These are phyloP conservation scores for Arthrocladium fulminans DNA, from an alignment of 2,329 filamentous ascomycete species.

Conservation along the genomic window DNA sequence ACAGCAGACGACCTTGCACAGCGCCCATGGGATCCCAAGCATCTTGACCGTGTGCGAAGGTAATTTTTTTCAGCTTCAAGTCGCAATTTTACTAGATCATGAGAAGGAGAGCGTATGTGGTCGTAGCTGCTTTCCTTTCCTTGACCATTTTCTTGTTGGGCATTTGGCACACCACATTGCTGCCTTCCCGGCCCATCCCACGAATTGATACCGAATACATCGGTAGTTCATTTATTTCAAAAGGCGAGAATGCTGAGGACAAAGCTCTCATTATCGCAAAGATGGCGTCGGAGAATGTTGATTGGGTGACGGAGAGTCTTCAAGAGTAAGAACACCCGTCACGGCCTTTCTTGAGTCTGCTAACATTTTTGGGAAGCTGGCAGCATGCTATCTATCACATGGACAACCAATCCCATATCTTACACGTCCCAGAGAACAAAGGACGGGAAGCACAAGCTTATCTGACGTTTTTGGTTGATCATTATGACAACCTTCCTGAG, in stretches of 20 bases:
- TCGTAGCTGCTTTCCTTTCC: background rate
- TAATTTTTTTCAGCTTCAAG: too few species aligned
- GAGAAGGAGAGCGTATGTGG: background rate
- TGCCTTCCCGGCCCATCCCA: background rate
- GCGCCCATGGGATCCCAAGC: too few species aligned
- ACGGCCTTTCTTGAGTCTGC: background rate
- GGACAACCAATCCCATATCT: constrained; percentile 16
- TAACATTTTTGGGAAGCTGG: constrained; percentile 8
- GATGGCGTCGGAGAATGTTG: constrained; percentile 1
- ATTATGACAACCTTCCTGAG: constrained; percentile 52
- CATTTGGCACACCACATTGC: background rate
- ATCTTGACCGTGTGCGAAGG: too few species aligned
- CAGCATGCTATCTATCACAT: constrained; percentile 25
- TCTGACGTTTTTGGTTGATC: constrained; percentile 52
- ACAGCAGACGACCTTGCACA: too few species aligned
- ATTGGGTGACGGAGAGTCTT: constrained; percentile 1
- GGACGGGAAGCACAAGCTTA: constrained; percentile 57
- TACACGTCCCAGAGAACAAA: constrained; percentile 47
- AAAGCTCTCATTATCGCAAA: constrained; percentile 8
- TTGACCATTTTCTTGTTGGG: background rate
- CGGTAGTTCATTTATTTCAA: background rate
- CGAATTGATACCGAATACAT: background rate
- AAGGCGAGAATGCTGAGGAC: constrained; percentile 2
- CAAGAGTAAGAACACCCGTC: background rate
- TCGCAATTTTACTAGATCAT: too few species aligned